Evolutionary conservation across 257 asterid species (phyloP), one percentile per base, ranked within the genome.

Genomic region (Haberlea rhodopensis): DNA sequence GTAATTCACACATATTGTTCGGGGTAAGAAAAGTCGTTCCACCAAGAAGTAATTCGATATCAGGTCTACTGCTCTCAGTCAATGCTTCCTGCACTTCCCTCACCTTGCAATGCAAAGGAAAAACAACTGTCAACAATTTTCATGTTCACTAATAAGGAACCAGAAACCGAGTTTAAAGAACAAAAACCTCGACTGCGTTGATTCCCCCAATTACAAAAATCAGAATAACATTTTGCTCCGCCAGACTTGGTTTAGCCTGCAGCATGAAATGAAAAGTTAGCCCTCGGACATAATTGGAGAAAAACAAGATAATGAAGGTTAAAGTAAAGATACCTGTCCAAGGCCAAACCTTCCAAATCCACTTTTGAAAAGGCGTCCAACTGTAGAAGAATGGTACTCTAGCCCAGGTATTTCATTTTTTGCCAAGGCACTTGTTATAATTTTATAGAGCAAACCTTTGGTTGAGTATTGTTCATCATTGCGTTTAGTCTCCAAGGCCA

Each of bases 341-440:
- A 94, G 94, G 71, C 99, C 99, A 65, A 94, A 84, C 77, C 99
- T 86, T 73, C 97, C 97, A 26, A 94, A 90, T 25, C 99, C 99
- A 59, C 96, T 94, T 75, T 94, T 94, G 21, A 94, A 90, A 63
- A 94, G 94, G 57, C 99, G 86, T 11, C 99, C 99, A 55, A 94
- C 99, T 8, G 99, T 79, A 53, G 99, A 90, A 21, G 99, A 87
- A 69, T 94, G 99, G 79, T 94, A 84, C 73, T 90, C 95, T 74
- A 94, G 65, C 25, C 92, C 97, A 70, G 96, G 94, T 64, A 94
- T 65, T n/a, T 85, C 97, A 49, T 78, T 58, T 78, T 84, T 88
- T 69, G 76, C 89, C 63, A 90, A 72, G 43, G 90, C 74, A 69
- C 79, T 80, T 0, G 86, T 73, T 32, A 90, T 74, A 60, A 90